Evolutionary conservation across 2,329 filamentous ascomycete species (phyloP), one percentile per base, ranked within the genome.

Genomic region (Cylindrodendrum hubeiense): DNA sequence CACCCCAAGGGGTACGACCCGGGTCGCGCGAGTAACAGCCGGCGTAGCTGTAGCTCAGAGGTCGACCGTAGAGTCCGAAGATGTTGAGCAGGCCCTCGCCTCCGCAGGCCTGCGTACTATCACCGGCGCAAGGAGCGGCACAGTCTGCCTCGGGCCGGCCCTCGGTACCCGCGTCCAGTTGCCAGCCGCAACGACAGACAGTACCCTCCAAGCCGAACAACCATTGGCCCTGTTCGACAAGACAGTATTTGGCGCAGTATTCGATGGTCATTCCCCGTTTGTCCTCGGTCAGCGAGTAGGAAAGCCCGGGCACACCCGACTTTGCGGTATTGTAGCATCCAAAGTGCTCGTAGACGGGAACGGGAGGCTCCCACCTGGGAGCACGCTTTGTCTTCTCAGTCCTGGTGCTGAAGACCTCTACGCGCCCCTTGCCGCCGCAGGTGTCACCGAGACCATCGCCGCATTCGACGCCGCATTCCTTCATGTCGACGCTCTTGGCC

Each of bases 401-500:
- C 3, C 15, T 37, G 34, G 34, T 37, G 15, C 15, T 10, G 34
- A 37, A 37, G 34, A 60, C 34, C 46, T 60, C 56, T 3, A 47
- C 46, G 3, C 19, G 19, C 5, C 56, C 44, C 22, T 24, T 51
- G 7, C 56, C 56, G 28, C 56, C 56, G 34, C 56, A 60, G 15
- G 28, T 19, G n/a, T 44, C 13, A 19, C 34, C 46, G 28, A 59
- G 44, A 30, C 28, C 33, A 43, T 37, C 30, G 50, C 9, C 51
- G 37, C 60, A 63, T 55, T 4, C 21, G 1, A 63, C 43, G 51
- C 44, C 57, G 43, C 43, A 63, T 21, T 26, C n/a, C 24, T 43
- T 34, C 5, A 33, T 26, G 28, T 34, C 44, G 22, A 24, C 51
- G 28, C 28, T 63, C 34, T 50, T 63, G 19, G 60, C 43, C 13